These are phyloP conservation scores for Talaromyces funiculosus DNA, from an alignment of 2,329 filamentous ascomycete species.

Conservation along the genomic window DNA sequence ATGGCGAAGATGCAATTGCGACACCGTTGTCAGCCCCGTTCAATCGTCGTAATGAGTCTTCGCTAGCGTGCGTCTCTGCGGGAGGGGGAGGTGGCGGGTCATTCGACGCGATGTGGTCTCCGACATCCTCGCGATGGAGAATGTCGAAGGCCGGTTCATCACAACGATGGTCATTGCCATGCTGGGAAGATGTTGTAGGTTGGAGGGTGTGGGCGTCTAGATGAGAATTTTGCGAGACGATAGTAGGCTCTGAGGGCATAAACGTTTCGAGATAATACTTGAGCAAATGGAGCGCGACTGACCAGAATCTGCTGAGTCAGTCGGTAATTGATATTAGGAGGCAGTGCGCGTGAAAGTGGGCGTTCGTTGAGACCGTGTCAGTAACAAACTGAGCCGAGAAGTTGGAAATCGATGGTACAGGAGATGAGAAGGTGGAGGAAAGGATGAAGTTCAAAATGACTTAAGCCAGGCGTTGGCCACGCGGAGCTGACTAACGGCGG, in stretches of 20 bases:
- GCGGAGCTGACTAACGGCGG: conserved; percentile 10
- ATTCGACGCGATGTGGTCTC: conserved; percentile 23
- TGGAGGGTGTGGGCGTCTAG: conserved; percentile 35
- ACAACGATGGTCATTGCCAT: conserved; percentile 51
- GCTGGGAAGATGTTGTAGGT: conserved; percentile 44
- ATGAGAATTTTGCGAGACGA: conserved; percentile 44
- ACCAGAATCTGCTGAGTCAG: conserved; percentile 51
- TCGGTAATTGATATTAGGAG: conserved; percentile 25
- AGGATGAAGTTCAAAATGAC: neutral
- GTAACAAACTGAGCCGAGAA: neutral
- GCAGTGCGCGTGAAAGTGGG: neutral
- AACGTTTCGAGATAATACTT: conserved; percentile 39
- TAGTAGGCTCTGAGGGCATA: conserved; percentile 60
- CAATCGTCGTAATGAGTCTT: conserved; percentile 26
- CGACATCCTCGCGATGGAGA: conserved; percentile 37
- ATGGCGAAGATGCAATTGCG: conserved; percentile 28
- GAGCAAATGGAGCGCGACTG: conserved; percentile 44
- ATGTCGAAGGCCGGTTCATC: conserved; percentile 40
- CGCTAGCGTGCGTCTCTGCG: conserved; percentile 20
- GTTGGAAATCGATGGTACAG: neutral
- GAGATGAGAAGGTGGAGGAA: neutral
- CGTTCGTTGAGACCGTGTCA: neutral
- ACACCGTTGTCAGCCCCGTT: conserved; percentile 19
- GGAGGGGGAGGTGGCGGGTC: conserved; percentile 20
- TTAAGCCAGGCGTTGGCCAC: neutral